Evolutionary conservation across 2,329 filamentous ascomycete species (phyloP), one percentile per base, ranked within the genome.

Genomic region (Coleophoma eucalyptorum): DNA sequence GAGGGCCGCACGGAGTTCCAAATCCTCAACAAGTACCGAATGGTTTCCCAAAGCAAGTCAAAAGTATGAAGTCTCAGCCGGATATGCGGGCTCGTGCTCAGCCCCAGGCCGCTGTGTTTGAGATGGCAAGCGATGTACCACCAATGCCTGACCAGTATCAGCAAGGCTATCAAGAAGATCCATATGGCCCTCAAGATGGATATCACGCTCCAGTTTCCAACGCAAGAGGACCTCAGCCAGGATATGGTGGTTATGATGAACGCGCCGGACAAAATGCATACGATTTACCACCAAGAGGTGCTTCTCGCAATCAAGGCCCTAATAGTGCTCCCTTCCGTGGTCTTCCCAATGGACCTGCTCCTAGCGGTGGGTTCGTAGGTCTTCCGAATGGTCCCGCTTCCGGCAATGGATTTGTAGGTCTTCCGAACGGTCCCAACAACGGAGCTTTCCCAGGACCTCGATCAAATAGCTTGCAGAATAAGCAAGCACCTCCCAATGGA

Each of bases 81-180:
- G 80, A 87, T 62, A 69, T 87, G 51, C 75, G 80, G 34, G 59
- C 55, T 40, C 53, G 52, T 51, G 60, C 57, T 13, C 77, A 83
- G 57, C 77, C 79, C 3, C 82, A 88, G 59, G 75, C 81, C 2
- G 87, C 87, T 8, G 77, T 88, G 1, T 90, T 90, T 58, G 89
- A 90, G 61, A 86, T 92, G 78, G 83, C 81, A 2, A 77, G 72
- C 21, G 84, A 89, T 58, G 73, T 76, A 18, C 81, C 81, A 19
- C 71, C 75, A 3, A 68, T 84, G 31, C 83, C 84, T 54, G 53
- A 50, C n/a, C 60, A 58, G 19, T 11, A 73, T 59, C 46, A 62
- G 58, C 58, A 58, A 50, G 52, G 52, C 4, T 60, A 62, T 48
- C 49, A 49, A 43, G 55, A 64, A 50, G 57, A 61, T 50, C 53